A percentile compares a stretch with the other conserved stretches of the same genome.
Evolutionary conservation across 2,329 filamentous ascomycete genomes (phyloP).

Genomic region (Ploettnerulaceae sp.): DNA sequence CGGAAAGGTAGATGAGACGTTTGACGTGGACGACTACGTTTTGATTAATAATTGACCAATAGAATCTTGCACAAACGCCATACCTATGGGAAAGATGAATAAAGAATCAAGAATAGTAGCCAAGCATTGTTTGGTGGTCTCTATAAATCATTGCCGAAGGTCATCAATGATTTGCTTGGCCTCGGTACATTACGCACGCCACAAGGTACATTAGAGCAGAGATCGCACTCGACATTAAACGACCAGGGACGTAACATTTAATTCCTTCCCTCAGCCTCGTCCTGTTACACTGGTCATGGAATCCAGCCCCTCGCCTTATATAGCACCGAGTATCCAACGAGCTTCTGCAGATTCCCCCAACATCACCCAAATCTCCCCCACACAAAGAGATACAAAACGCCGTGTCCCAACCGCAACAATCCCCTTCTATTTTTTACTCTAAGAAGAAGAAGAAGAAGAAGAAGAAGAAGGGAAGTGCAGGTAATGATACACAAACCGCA

Average conservation of each 20-base stretch:
- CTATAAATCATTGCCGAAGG: too few relatives aligned
- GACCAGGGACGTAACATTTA: too few relatives aligned
- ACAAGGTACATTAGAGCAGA: too few relatives aligned
- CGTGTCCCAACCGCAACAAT: slow-evolving; percentile 11
- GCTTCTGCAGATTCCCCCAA: background rate
- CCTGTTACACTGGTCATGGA: too few relatives aligned
- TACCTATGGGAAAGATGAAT: slow-evolving; percentile 1
- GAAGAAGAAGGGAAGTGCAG: slow-evolving; percentile 17
- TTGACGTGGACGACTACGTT: background rate
- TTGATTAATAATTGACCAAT: background rate
- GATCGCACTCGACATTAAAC: too few relatives aligned
- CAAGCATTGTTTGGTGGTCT: too few relatives aligned
- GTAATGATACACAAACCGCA: slow-evolving; percentile 18
- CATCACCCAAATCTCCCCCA: background rate
- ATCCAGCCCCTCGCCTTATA: too few relatives aligned
- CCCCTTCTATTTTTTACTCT: background rate
- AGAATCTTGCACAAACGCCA: background rate
- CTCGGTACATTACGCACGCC: too few relatives aligned
- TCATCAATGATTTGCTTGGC: too few relatives aligned
- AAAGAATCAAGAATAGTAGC: slow-evolving; percentile 1
- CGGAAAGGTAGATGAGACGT: background rate
- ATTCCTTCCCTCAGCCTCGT: too few relatives aligned
- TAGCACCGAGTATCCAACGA: too few relatives aligned
- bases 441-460: too few relatives aligned
- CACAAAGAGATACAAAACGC: background rate